phyloP scores from a whole-genome alignment of 2,329 filamentous ascomycete species.

The Clarireedia paspali region DNA sequence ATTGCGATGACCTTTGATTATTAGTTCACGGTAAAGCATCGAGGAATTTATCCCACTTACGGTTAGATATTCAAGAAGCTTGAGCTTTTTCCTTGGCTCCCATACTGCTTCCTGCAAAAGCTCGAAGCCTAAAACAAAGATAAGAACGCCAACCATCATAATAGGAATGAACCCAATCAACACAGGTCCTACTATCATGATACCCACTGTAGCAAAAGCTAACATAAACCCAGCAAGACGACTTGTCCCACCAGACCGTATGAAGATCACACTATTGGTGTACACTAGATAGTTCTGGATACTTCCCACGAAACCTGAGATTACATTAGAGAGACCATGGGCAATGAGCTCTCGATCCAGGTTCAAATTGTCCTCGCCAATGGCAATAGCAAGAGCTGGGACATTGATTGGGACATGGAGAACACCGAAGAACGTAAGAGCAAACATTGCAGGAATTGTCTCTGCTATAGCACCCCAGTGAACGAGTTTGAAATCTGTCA shows the following conservation, averaged over 20 bases:
- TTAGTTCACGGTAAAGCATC: conserved; percentile 17
- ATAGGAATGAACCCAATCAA: conserved; percentile 93
- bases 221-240: conserved; percentile 81
- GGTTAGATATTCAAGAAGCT: conserved; percentile 81
- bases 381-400: conserved; percentile 81
- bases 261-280: conserved; percentile 95
- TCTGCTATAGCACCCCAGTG: conserved; percentile 78
- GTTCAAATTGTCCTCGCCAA: conserved; percentile 85
- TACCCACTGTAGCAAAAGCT: conserved; percentile 67
- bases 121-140: conserved; percentile 92
- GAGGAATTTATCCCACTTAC: conserved; percentile 36
- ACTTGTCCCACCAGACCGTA: conserved; percentile 82
- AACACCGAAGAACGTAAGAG: conserved; percentile 93
- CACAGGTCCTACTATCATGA: conserved; percentile 78
- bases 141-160: conserved; percentile 92
- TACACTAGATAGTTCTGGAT: conserved; percentile 98
- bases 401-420: conserved; percentile 98
- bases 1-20: conserved; percentile 63
- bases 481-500: conserved; percentile 67
- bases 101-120: conserved; percentile 82
- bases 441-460: conserved; percentile 89
- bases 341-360: conserved; percentile 87
- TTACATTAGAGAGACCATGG: conserved; percentile 85
- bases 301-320: conserved; percentile 80
- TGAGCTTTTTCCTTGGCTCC: conserved; percentile 81